phyloP scores from a whole-genome alignment of 2,329 filamentous ascomycete species.

The Aspergillus sojae region DNA sequence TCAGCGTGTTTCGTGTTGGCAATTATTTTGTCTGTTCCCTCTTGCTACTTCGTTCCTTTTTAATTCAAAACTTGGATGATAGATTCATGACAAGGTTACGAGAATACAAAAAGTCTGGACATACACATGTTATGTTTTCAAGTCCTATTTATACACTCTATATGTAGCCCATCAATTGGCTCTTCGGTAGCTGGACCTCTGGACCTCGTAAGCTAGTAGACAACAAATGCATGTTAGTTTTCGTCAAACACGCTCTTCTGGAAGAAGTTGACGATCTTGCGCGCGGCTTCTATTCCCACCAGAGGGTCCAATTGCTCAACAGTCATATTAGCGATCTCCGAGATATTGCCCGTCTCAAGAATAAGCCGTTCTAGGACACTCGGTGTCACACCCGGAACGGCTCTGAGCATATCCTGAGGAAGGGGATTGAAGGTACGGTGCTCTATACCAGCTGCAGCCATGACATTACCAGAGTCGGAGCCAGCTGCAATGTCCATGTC shows the following conservation, averaged over 20 bases:
- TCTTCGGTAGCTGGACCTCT: neutral
- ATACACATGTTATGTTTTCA: neutral
- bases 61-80: slow-evolving; percentile 29
- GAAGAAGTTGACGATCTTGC: slow-evolving; percentile 81
- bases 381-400: slow-evolving; percentile 80
- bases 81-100: slow-evolving; percentile 37
- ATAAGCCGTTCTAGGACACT: slow-evolving; percentile 75
- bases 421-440: slow-evolving; percentile 77
- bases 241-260: slow-evolving; percentile 62
- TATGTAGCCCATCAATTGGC: neutral
- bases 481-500: slow-evolving; percentile 53
- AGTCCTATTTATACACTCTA: slow-evolving; percentile 22
- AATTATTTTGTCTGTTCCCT: slow-evolving; percentile 32
- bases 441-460: slow-evolving; percentile 56
- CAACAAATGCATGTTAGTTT: slow-evolving; percentile 14
- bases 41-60: slow-evolving; percentile 28
- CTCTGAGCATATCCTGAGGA: slow-evolving; percentile 86
- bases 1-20: slow-evolving; percentile 28
- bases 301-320: slow-evolving; percentile 70
- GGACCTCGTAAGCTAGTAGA: neutral
- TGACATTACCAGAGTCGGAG: slow-evolving; percentile 51
- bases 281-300: slow-evolving; percentile 76
- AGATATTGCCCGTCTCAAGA: slow-evolving; percentile 72
- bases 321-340: slow-evolving; percentile 85
- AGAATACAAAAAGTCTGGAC: slow-evolving; percentile 30